A percentile compares a stretch with the other conserved stretches of the same genome.
These are phyloP conservation scores for Dimargaris cristalligena DNA, from an alignment of 192 early-diverging fungal genomes.

Conservation along the genomic window DNA sequence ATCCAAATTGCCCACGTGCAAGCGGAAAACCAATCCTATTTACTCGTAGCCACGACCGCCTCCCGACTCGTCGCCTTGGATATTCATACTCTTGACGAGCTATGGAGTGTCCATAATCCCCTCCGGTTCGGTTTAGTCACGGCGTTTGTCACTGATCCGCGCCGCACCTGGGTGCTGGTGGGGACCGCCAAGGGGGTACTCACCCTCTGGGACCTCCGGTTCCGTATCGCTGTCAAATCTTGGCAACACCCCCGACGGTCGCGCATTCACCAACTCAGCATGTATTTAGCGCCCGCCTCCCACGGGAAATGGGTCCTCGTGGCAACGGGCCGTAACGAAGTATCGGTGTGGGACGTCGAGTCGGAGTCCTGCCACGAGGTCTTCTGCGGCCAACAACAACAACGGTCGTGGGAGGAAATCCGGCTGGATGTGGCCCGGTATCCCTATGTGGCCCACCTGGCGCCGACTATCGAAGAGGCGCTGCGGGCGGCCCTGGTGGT, in stretches of 20 bases:
- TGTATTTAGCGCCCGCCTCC: slow-evolving; percentile 27
- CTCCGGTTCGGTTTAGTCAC: slow-evolving; percentile 40
- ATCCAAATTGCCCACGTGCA: neutral
- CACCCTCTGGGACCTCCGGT: slow-evolving; percentile 63
- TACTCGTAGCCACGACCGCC: slow-evolving; percentile 13
- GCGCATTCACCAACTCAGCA: slow-evolving; percentile 35
- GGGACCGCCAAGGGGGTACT: slow-evolving; percentile 64
- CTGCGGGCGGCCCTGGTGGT: neutral
- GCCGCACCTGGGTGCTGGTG: slow-evolving; percentile 44
- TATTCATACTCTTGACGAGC: neutral
- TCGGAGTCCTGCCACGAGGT: slow-evolving; percentile 48
- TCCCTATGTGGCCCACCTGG: slow-evolving; percentile 20
- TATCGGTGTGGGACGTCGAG: slow-evolving; percentile 71
- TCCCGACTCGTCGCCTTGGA: slow-evolving; percentile 15
- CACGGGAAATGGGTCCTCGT: slow-evolving; percentile 37
- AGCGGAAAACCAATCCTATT: neutral
- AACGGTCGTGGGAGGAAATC: slow-evolving; percentile 28
- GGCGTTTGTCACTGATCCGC: slow-evolving; percentile 41
- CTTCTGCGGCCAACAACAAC: slow-evolving; percentile 49
- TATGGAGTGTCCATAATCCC: neutral
- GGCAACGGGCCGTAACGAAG: slow-evolving; percentile 51
- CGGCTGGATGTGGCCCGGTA: slow-evolving; percentile 24
- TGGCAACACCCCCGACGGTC: slow-evolving; percentile 60
- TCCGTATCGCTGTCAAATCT: slow-evolving; percentile 43
- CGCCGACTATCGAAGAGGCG: neutral